Conservation (phyloP, 164 flowering plant genomes). For the Sedum album region DNA sequence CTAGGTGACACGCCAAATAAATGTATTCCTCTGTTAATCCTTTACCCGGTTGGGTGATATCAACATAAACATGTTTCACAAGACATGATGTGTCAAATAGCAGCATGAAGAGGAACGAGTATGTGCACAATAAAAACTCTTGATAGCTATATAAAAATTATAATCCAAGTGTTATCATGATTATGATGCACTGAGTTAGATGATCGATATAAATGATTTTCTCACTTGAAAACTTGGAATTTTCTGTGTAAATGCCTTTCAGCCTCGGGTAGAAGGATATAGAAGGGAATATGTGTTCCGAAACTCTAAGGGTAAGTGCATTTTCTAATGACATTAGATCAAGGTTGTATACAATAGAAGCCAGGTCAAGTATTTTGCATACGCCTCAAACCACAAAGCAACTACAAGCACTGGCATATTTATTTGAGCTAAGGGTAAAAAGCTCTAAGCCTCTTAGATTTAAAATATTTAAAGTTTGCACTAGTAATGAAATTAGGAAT, state of each 20-base stretch:
- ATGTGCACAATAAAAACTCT: neutral
- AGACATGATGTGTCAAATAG: neutral
- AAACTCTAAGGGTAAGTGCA: neutral
- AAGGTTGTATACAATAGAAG: neutral
- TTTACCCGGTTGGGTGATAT: neutral
- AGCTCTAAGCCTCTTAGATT: too few relatives aligned
- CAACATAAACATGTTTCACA: neutral
- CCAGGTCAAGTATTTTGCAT: neutral
- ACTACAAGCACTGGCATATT: too few relatives aligned
- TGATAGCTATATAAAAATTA: neutral
- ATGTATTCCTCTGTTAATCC: neutral
- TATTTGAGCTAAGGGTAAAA: too few relatives aligned
- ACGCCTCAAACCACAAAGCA: neutral
- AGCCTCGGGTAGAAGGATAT: neutral
- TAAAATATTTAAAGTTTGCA: too few relatives aligned
- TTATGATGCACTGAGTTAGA: neutral
- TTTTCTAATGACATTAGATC: neutral
- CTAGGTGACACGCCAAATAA: neutral
- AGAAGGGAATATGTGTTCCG: neutral
- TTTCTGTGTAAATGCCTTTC: neutral
- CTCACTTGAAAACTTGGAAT: neutral
- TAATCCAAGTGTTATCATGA: neutral
- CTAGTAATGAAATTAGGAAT: neutral
- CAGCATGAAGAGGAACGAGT: neutral
- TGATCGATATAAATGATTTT: neutral